Evolutionary conservation across 306 rosid species (phyloP), one percentile per base, ranked within the genome.

Genomic region (Vigna radiata): DNA sequence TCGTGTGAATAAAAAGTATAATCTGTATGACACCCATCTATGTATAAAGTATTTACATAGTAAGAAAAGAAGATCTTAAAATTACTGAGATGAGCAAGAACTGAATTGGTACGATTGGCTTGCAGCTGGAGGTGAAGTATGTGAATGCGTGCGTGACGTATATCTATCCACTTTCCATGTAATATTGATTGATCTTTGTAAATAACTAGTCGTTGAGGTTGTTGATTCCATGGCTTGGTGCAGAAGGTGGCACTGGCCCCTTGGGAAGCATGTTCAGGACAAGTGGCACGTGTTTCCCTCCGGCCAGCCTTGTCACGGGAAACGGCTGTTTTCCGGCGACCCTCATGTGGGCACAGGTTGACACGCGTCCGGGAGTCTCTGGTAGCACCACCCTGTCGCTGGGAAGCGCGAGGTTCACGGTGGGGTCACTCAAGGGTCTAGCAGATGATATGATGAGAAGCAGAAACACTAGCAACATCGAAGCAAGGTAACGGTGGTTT

Each of bases 261-360:
- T 85, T 95, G 3, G 99, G 94, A 8, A 95, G 94, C 91, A 88
- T 88, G 71, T 74, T 82, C 18, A 95, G 75, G 23, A 87, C 14
- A 78, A 90, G 23, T 0, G 87, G 19, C 6, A 79, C 77, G 8
- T 81, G 81, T 74, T 86, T 88, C 8, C 84, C 60, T 33, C 71
- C 41, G 39, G 53, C 50, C 44, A 48, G 23, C 2, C n/a, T 73
- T 76, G 13, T 0, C 10, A 9, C 12, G 1, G 12, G 46, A 41
- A 41, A 41, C 13, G 3, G 12, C 12, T 8, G 16, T 44, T 44
- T 44, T 3, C 16, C 50, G 46, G 65, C 37, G 63, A 41, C 31
- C 8, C n/a, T 74, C 76, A 17, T 37, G 72, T 68, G 65, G 21
- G 33, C 23, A 49, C 78, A 33, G 14, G 65, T 21, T 21, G 61